These are phyloP conservation scores for Rhizopus delemar DNA, from an alignment of 371 early-diverging fungal genomes.

Conservation along the genomic window DNA sequence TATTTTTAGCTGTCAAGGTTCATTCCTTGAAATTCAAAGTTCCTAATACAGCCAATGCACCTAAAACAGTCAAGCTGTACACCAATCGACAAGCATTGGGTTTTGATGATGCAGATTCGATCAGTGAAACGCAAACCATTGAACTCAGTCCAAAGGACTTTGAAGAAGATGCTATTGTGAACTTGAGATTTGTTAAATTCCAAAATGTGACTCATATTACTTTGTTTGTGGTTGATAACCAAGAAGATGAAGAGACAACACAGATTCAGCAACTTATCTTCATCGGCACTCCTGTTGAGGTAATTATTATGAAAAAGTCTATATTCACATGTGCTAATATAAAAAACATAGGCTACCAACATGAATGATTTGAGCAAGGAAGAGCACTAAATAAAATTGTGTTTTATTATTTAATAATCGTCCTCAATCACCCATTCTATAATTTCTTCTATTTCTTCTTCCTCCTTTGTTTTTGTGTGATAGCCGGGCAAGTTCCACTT, in stretches of 20 bases:
- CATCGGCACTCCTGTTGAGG: constrained; percentile 62
- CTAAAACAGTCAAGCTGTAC: constrained; percentile 83
- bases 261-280: constrained; percentile 74
- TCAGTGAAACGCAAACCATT: constrained; percentile 75
- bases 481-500: constrained; percentile 14
- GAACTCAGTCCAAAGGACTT: constrained; percentile 70
- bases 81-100: constrained; percentile 78
- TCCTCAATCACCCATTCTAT: constrained; percentile 28
- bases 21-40: constrained; percentile 84
- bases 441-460: constrained; percentile 25
- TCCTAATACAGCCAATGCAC: constrained; percentile 71
- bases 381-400: constrained; percentile 22
- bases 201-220: constrained; percentile 78
- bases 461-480: constrained; percentile 1
- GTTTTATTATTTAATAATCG: constrained; percentile 5
- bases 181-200: constrained; percentile 90
- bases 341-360: constrained; percentile 40
- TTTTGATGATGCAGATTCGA: constrained; percentile 84
- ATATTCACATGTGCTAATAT: background rate
- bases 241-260: constrained; percentile 82
- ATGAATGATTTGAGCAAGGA: constrained; percentile 55
- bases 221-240: constrained; percentile 82
- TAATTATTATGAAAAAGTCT: constrained; percentile 8
- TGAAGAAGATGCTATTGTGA: constrained; percentile 62
- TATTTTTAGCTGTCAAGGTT: constrained; percentile 69